Evolutionary conservation across 768 basidiomycete genomes (phyloP).

Genomic region (Lactifluus subvellereus): DNA sequence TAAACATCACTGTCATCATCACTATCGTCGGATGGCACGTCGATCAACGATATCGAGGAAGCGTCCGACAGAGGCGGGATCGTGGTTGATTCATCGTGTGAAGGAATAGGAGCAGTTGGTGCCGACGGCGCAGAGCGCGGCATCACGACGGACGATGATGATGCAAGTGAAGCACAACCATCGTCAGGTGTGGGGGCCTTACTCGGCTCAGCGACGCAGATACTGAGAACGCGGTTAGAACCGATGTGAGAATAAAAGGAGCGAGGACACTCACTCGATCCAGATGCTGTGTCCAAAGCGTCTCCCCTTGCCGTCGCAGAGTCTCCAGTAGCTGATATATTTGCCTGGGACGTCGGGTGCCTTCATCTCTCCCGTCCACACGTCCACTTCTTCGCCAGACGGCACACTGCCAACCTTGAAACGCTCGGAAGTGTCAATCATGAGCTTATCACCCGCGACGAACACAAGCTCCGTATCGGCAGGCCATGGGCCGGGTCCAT

Average conservation of each 20-base stretch:
- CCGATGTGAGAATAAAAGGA: background rate
- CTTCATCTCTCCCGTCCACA: slow-evolving; percentile 74
- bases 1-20: slow-evolving; percentile 51
- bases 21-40: slow-evolving; percentile 46
- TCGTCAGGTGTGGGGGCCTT: slow-evolving; percentile 29
- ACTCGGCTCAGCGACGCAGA: slow-evolving; percentile 55
- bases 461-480: slow-evolving; percentile 60
- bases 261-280: slow-evolving; percentile 56
- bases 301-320: slow-evolving; percentile 51
- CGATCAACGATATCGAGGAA: slow-evolving; percentile 55
- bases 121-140: slow-evolving; percentile 33
- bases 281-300: slow-evolving; percentile 72
- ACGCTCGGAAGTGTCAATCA: slow-evolving; percentile 32
- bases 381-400: slow-evolving; percentile 52
- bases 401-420: slow-evolving; percentile 52
- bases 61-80: slow-evolving; percentile 29
- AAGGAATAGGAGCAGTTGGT: slow-evolving; percentile 12
- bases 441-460: slow-evolving; percentile 62
- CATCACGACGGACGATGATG: slow-evolving; percentile 71
- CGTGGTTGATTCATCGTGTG: slow-evolving; percentile 26
- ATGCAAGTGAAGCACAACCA: slow-evolving; percentile 49
- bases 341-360: slow-evolving; percentile 70
- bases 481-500: slow-evolving; percentile 60
- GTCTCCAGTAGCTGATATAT: slow-evolving; percentile 73
- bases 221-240: slow-evolving; percentile 35